Conservation (phyloP, 1,139 yeast genomes). For the Debaryomyces udenii region DNA sequence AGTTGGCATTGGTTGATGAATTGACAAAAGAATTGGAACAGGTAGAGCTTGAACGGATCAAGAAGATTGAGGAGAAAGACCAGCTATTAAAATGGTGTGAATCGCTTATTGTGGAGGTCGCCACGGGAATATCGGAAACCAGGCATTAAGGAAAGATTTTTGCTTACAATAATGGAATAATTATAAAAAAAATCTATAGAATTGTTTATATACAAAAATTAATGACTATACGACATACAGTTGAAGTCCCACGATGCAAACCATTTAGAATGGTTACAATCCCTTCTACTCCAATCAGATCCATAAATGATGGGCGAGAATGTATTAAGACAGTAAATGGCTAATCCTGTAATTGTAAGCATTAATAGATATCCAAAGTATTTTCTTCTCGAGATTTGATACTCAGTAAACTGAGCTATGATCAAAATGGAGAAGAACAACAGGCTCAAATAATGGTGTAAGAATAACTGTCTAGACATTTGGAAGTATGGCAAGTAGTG, state of each 20-base stretch:
- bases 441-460: conserved; percentile 45
- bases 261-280: conserved; percentile 35
- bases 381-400: conserved; percentile 27
- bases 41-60: conserved; percentile 62
- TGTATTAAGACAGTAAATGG: conserved; percentile 22
- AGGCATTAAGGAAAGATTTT: conserved; percentile 21
- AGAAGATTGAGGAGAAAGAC: conserved; percentile 68
- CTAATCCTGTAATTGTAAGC: conserved; percentile 16
- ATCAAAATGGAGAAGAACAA: conserved; percentile 39
- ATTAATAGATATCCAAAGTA: conserved; percentile 22
- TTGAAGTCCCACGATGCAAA: conserved; percentile 41
- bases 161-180: neutral
- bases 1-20: conserved; percentile 63
- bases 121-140: conserved; percentile 55
- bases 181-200: conserved; percentile 2
- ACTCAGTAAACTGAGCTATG: conserved; percentile 35
- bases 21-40: conserved; percentile 64
- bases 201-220: conserved; percentile 5
- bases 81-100: conserved; percentile 67
- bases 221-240: conserved; percentile 26
- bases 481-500: conserved; percentile 40
- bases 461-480: conserved; percentile 36
- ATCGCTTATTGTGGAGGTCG: conserved; percentile 62
- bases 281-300: conserved; percentile 30
- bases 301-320: conserved; percentile 42